Evolutionary conservation across 2,329 filamentous ascomycete species (phyloP), one percentile per base, ranked within the genome.

Genomic region (Nigrograna mackinnonii): DNA sequence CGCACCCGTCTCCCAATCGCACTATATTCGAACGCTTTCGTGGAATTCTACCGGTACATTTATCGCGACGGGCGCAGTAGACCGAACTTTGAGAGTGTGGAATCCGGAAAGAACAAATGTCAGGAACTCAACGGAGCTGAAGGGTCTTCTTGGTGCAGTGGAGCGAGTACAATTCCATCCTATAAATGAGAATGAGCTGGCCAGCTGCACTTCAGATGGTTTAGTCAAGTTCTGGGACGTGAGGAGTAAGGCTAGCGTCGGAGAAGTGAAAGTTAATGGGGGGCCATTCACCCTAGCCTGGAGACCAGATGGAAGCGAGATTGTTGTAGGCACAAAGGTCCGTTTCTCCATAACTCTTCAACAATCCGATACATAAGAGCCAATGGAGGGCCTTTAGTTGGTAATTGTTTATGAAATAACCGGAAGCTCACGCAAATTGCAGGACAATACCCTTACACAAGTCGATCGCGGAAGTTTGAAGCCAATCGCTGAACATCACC

Each of bases 41-140:
- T 97, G 92, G 92, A 96, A 92, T 52, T 89, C 91, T 0, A 76
- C 89, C 0, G 91, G 92, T 22, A 87, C 83, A 6, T 76, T 94
- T 46, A 84, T 97, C 47, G 92, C 92, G 1, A 95, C 91, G 0
- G 91, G 90, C 3, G 80, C 86, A 5, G 74, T 78, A 18, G 85
- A 89, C 59, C 82, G 80, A 54, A 87, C 80, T 6, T 69, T 92
- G 40, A 83, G 88, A 57, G 85, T 91, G 35, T 92, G 88, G 88
- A 91, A 91, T 54, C 85, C 87, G 1, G 88, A 92, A 54, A 84
- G 86, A 58, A 79, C 84, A 2, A 83, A 86, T 53, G 81, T 87
- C 26, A 85, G 85, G 53, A 84, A 86, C 63, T 87, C 86, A 7
- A 91, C 87, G 0, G 87, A 91, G 60, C 78, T 91, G 47, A 35